Conservation (phyloP, 768 basidiomycete species). For the Kwoniella europaea region DNA sequence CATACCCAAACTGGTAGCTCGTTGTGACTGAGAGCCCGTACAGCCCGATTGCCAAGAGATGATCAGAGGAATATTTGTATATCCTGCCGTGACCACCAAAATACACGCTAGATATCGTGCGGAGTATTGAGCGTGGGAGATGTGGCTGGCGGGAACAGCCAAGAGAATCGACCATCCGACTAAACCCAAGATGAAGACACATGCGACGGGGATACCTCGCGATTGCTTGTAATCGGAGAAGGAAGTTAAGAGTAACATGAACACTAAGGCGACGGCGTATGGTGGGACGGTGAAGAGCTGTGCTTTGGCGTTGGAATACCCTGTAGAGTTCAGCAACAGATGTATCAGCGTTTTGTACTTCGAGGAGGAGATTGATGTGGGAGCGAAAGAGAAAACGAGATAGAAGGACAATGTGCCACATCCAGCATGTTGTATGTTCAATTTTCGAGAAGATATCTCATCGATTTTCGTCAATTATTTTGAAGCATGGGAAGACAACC, state of each 20-base stretch:
- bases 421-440: too few relatives aligned
- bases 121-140: constrained; percentile 39
- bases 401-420: too few relatives aligned
- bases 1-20: constrained; percentile 59
- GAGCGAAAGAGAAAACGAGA: too few relatives aligned
- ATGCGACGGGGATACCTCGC: constrained; percentile 49
- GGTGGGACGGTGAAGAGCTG: constrained; percentile 59
- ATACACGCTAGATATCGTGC: constrained; percentile 59
- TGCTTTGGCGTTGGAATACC: constrained; percentile 49
- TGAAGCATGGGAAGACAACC: background rate
- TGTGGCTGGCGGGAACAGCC: constrained; percentile 43
- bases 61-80: constrained; percentile 43
- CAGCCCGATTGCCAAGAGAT: constrained; percentile 57
- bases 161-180: constrained; percentile 58
- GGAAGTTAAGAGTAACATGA: constrained; percentile 52
- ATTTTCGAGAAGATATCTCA: too few relatives aligned
- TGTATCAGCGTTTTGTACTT: too few relatives aligned
- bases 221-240: constrained; percentile 51
- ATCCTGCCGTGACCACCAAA: constrained; percentile 55
- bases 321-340: constrained; percentile 18
- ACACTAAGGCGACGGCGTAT: constrained; percentile 59
- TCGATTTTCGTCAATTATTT: too few relatives aligned
- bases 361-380: too few relatives aligned
- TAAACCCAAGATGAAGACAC: constrained; percentile 56
- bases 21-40: constrained; percentile 53